A percentile compares a stretch with the other conserved stretches of the same genome.
These are phyloP conservation scores for Mycena sanguinolenta DNA, from an alignment of 768 basidiomycete genomes.

Conservation along the genomic window DNA sequence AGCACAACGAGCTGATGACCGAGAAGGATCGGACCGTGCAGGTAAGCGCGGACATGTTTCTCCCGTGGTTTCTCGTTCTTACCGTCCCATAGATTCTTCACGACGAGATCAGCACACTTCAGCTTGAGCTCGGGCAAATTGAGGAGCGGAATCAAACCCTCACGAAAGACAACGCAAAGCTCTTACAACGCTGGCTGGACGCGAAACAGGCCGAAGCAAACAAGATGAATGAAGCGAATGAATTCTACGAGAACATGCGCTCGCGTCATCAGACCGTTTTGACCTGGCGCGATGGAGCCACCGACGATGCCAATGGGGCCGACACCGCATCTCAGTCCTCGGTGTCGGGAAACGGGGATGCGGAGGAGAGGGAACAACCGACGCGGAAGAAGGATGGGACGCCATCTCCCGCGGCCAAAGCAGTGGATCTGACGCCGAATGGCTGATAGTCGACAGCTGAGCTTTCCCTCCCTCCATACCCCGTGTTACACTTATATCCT, in stretches of 20 bases:
- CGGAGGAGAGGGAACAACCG: constrained; percentile 59
- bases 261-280: constrained; percentile 75
- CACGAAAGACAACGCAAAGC: constrained; percentile 92
- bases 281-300: constrained; percentile 66
- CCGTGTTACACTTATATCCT: constrained; percentile 45
- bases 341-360: constrained; percentile 81
- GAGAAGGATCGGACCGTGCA: constrained; percentile 93
- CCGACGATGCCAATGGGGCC: constrained; percentile 46
- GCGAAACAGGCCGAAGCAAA: constrained; percentile 94
- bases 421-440: constrained; percentile 91
- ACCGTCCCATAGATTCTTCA: constrained; percentile 77
- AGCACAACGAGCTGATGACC: constrained; percentile 86
- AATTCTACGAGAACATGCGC: constrained; percentile 90
- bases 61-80: constrained; percentile 22
- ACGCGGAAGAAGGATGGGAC: constrained; percentile 79
- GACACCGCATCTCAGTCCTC: constrained; percentile 50
- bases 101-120: constrained; percentile 94
- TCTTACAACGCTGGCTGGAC: constrained; percentile 97
- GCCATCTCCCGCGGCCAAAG: constrained; percentile 76
- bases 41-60: constrained; percentile 59
- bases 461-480: constrained; percentile 48
- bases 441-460: constrained; percentile 77
- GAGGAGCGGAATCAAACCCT: constrained; percentile 90
- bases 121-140: constrained; percentile 91
- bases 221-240: constrained; percentile 94